phyloP scores from a whole-genome alignment of 768 basidiomycete species.

The Coprinopsis strossmayeri region DNA sequence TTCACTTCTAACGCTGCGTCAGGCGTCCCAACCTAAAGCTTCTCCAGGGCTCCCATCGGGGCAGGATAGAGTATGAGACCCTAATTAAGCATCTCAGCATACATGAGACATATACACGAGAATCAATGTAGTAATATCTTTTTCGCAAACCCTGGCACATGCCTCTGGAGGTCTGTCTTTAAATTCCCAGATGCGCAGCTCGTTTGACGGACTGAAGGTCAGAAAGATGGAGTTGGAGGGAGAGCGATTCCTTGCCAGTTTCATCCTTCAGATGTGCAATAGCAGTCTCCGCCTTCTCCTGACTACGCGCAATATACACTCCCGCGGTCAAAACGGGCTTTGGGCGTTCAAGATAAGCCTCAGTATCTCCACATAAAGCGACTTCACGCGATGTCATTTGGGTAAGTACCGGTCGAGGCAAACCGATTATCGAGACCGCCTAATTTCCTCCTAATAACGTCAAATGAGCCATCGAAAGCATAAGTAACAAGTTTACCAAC shows the following conservation, averaged over 20 bases:
- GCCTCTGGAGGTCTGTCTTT: constrained; percentile 25
- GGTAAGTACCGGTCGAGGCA: too few species aligned
- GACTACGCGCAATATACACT: constrained; percentile 17
- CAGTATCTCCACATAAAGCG: too few species aligned
- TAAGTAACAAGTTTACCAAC: too few species aligned
- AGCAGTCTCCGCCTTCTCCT: constrained; percentile 13
- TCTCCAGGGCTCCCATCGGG: constrained; percentile 30
- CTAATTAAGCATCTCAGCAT: neutral
- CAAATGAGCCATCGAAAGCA: too few species aligned
- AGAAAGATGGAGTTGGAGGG: constrained; percentile 21
- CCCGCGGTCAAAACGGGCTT: too few species aligned
- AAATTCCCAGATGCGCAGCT: constrained; percentile 31
- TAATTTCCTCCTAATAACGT: too few species aligned
- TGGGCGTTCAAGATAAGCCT: too few species aligned
- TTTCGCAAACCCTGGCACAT: constrained; percentile 6
- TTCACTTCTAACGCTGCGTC: constrained; percentile 23
- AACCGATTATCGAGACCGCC: too few species aligned
- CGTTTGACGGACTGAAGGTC: constrained; percentile 20
- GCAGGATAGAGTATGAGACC: constrained; percentile 16
- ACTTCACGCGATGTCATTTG: too few species aligned
- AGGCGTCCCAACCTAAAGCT: constrained; percentile 33
- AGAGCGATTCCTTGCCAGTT: constrained; percentile 16
- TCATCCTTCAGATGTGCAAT: constrained; percentile 16
- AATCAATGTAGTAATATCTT: neutral
- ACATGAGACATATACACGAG: neutral